A percentile compares a stretch with the other conserved stretches of the same genome.
Conservation (phyloP, 1,139 yeast species). For the Taphrina communis region DNA sequence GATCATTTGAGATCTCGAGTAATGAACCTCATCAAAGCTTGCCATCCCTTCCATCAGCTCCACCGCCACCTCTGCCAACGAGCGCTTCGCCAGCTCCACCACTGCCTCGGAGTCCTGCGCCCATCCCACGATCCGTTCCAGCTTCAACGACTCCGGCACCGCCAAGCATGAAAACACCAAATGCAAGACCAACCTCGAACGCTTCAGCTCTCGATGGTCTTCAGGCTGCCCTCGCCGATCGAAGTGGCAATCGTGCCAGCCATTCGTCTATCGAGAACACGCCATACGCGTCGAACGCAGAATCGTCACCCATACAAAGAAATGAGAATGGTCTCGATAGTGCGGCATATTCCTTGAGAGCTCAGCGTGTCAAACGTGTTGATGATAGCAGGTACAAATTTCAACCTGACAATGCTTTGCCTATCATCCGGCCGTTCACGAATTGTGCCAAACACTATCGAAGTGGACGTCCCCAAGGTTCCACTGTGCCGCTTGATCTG, state of each 20-base stretch:
- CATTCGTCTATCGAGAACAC: neutral
- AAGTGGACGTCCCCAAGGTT: constrained; percentile 79
- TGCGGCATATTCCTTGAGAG: constrained; percentile 38
- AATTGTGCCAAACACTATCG: constrained; percentile 80
- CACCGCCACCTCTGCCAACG: constrained; percentile 42
- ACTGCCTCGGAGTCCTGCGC: neutral
- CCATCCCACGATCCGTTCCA: neutral
- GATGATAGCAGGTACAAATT: constrained; percentile 81
- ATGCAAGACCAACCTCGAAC: neutral
- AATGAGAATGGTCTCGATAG: neutral
- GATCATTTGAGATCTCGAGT: constrained; percentile 18
- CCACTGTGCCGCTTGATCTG: constrained; percentile 85
- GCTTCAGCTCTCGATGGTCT: constrained; percentile 17
- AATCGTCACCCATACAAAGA: constrained; percentile 39
- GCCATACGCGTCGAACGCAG: constrained; percentile 13
- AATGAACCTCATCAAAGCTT: constrained; percentile 45
- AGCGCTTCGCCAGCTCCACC: constrained; percentile 3
- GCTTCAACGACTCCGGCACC: neutral
- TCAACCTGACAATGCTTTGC: constrained; percentile 69
- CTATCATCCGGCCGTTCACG: constrained; percentile 79
- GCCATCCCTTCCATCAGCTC: constrained; percentile 43
- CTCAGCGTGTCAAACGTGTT: constrained; percentile 52
- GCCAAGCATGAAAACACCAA: neutral
- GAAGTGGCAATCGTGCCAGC: constrained; percentile 2
- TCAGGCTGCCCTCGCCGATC: constrained; percentile 15